phyloP scores from a whole-genome alignment of 2,329 filamentous ascomycete species.

The Plectosphaerella cucumerina region DNA sequence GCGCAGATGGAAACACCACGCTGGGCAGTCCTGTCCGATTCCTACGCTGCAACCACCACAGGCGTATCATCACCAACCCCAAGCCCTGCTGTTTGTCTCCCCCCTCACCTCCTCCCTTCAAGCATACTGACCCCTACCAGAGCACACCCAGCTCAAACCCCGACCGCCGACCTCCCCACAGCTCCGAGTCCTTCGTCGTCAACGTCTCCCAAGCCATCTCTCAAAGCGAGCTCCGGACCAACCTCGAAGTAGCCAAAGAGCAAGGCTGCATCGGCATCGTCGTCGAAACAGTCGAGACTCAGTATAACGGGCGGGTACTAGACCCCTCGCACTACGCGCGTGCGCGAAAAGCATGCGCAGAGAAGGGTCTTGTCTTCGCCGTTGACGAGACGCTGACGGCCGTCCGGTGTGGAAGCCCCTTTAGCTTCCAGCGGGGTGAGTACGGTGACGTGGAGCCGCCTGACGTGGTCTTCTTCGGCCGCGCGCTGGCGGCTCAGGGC shows the following conservation, averaged over 20 bases:
- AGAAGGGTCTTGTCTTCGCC: constrained; percentile 13
- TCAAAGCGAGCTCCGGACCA: constrained; percentile 10
- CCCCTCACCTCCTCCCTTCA: too few relatives aligned
- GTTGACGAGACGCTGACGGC: constrained; percentile 19
- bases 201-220: constrained; percentile 12
- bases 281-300: constrained; percentile 17
- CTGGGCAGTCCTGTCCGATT: constrained; percentile 15
- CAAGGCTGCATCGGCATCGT: constrained; percentile 17
- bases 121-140: not conserved
- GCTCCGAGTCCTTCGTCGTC: constrained; percentile 13
- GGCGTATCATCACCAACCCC: constrained; percentile 6
- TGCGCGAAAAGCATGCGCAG: constrained; percentile 11
- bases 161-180: constrained; percentile 2
- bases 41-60: constrained; percentile 15
- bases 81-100: constrained; percentile 10
- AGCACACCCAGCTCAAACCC: not conserved
- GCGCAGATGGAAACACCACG: constrained; percentile 13
- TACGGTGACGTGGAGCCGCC: constrained; percentile 11
- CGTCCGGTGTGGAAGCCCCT: constrained; percentile 19
- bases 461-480: constrained; percentile 19
- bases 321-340: constrained; percentile 9
- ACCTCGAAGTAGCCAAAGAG: constrained; percentile 14
- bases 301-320: constrained; percentile 17
- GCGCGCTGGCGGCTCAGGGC: constrained; percentile 6
- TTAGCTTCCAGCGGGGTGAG: constrained; percentile 19